Conservation (phyloP, 73 alveolate genomes). For the Paramecium bursaria region DNA sequence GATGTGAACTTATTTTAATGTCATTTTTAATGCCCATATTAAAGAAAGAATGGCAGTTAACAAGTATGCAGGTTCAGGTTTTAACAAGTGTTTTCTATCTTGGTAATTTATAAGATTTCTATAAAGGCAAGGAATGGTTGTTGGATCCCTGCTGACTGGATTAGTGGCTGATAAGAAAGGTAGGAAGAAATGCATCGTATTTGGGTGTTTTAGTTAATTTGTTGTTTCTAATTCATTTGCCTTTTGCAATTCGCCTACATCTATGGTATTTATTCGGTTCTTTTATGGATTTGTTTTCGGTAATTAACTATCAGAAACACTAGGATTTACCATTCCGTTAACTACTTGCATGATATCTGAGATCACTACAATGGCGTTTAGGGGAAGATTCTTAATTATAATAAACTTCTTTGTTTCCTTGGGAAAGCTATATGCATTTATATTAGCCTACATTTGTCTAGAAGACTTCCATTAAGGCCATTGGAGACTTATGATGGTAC, state of each 20-base stretch:
- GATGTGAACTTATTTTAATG: constrained; percentile 65
- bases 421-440: constrained; percentile 64
- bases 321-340: constrained; percentile 66
- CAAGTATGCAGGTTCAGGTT: constrained; percentile 29
- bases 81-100: constrained; percentile 67
- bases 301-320: not conserved
- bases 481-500: constrained; percentile 67
- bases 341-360: constrained; percentile 68
- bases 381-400: constrained; percentile 67
- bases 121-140: constrained; percentile 52
- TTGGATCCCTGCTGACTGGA: constrained; percentile 55
- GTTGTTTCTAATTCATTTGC: constrained; percentile 37
- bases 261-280: constrained; percentile 56
- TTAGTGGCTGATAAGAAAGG: constrained; percentile 55
- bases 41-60: constrained; percentile 61
- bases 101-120: constrained; percentile 50
- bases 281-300: constrained; percentile 68
- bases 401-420: constrained; percentile 65
- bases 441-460: constrained; percentile 59
- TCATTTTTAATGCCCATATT: constrained; percentile 61
- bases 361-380: constrained; percentile 51
- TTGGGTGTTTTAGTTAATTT: constrained; percentile 12
- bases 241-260: not conserved
- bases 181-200: constrained; percentile 16
- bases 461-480: constrained; percentile 55